Percentiles rank a stretch among this genome's conserved stretches.
Conservation (phyloP, 371 early-diverging fungal species). For the Rhizopus arrhizus region DNA sequence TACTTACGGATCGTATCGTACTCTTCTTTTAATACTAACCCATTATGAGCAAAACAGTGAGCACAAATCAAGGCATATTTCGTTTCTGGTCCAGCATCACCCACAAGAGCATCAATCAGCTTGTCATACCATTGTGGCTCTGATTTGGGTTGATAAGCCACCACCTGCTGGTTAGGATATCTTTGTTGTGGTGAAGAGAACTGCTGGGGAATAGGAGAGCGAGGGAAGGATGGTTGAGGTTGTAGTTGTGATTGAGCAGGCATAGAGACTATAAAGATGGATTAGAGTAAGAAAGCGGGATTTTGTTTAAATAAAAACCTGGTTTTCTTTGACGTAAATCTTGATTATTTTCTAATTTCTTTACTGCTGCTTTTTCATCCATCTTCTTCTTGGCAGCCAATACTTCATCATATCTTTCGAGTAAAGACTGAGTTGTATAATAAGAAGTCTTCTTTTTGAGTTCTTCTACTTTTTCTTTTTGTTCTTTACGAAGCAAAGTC, state of each 20-base stretch:
- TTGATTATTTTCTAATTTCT: constrained; percentile 4
- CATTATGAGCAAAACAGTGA: constrained; percentile 89
- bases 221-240: constrained; percentile 4
- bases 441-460: constrained; percentile 88
- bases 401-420: constrained; percentile 83
- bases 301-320: neutral
- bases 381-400: constrained; percentile 27
- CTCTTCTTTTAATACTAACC: constrained; percentile 85
- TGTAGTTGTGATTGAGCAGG: constrained; percentile 18
- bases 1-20: constrained; percentile 70
- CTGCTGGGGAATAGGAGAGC: constrained; percentile 3
- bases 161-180: neutral
- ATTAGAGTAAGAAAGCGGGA: neutral
- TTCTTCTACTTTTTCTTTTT: constrained; percentile 79
- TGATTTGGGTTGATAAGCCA: constrained; percentile 13
- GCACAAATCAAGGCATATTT: constrained; percentile 93
- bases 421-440: constrained; percentile 83
- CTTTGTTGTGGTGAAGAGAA: neutral
- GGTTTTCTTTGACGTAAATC: constrained; percentile 25
- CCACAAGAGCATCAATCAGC: constrained; percentile 84
- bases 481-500: constrained; percentile 55
- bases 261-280: constrained; percentile 13
- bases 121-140: constrained; percentile 76
- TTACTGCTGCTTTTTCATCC: neutral
- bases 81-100: constrained; percentile 79